These are phyloP conservation scores for Lentinus tigrinus DNA, from an alignment of 768 basidiomycete species.

Conservation along the genomic window DNA sequence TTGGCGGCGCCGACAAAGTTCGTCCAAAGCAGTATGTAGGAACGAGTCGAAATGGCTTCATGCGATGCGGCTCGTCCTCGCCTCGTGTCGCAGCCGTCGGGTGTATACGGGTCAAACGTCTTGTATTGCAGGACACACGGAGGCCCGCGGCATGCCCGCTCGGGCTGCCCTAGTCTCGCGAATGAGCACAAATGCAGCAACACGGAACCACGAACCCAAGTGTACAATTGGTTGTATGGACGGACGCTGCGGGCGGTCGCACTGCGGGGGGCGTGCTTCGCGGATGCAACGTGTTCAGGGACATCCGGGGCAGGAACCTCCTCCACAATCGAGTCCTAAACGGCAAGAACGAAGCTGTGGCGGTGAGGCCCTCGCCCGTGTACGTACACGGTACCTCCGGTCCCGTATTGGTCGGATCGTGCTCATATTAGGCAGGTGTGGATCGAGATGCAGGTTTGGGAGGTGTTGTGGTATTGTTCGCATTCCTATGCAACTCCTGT, in stretches of 20 bases:
- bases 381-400: constrained; percentile 12
- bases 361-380: not conserved
- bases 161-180: not conserved
- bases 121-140: not conserved
- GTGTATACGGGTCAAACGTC: not conserved
- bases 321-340: not conserved
- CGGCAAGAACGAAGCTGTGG: not conserved
- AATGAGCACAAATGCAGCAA: not conserved
- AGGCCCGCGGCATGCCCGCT: not conserved
- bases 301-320: not conserved
- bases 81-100: not conserved
- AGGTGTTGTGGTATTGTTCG: too few relatives aligned
- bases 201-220: not conserved
- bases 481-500: too few relatives aligned
- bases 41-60: too few relatives aligned
- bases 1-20: too few relatives aligned
- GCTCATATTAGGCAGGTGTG: not conserved
- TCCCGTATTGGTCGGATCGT: constrained; percentile 1
- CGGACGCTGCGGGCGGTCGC: not conserved
- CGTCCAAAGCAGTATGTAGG: too few relatives aligned
- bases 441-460: not conserved
- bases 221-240: not conserved
- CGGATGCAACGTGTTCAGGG: constrained; percentile 12
- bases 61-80: too few relatives aligned
- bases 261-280: constrained; percentile 1